A percentile compares a stretch with the other conserved stretches of the same genome.
phyloP scores from a whole-genome alignment of 345 rosid genomes.

The Dipteronia sinensis region DNA sequence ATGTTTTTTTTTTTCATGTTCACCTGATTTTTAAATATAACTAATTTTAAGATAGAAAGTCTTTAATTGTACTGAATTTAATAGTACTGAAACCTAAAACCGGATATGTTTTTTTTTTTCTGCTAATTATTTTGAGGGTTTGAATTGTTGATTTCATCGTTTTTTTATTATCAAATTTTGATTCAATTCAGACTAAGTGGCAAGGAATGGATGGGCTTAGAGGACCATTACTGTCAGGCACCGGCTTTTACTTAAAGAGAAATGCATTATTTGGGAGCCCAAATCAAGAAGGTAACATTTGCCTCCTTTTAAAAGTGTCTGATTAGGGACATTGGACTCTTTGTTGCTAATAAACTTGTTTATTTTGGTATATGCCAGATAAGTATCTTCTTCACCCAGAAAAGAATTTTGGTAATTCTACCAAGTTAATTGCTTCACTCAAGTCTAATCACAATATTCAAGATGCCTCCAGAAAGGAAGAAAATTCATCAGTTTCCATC shows the following conservation, averaged over 20 bases:
- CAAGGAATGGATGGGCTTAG: conserved; percentile 23
- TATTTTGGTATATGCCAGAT: background rate
- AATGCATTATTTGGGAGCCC: conserved; percentile 7
- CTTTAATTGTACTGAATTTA: too few species aligned
- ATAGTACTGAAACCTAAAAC: too few species aligned
- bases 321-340: background rate
- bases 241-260: conserved; percentile 18
- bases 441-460: conserved; percentile 3
- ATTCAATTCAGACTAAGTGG: conserved; percentile 7
- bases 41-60: too few species aligned
- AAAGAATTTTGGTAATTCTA: conserved; percentile 7
- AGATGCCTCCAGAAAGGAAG: background rate
- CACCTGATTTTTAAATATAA: too few species aligned
- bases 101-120: too few species aligned
- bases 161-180: background rate
- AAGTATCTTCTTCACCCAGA: background rate
- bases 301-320: background rate
- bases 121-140: too few species aligned
- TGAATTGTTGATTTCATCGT: background rate
- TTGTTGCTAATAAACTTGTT: background rate
- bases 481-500: background rate
- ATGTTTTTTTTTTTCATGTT: too few species aligned
- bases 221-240: conserved; percentile 12
- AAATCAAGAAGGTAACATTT: background rate
- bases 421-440: background rate